Evolutionary conservation across 2,329 filamentous ascomycete genomes (phyloP), one percentile per base, ranked within the genome.

Genomic region (Intubia oerlemansii): DNA sequence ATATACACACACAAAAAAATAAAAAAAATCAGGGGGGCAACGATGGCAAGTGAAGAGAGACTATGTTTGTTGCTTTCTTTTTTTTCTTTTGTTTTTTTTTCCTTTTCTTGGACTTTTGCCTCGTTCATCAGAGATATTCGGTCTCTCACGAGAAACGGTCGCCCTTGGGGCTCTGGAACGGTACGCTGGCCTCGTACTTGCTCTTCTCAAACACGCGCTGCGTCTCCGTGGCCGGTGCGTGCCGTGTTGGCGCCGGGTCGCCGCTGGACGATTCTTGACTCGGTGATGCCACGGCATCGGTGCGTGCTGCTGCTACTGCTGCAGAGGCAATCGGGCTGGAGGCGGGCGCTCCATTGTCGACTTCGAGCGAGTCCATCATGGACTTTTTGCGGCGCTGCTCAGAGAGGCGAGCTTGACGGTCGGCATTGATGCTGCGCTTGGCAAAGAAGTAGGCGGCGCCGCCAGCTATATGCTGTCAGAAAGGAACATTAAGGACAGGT

Each of bases 381-480:
- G 62, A 63, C 54, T 63, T 73, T 54, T 75, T 72, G 41, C 67
- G 54, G 31, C 64, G 61, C 33, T 60, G 63, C 35, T 76, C 70
- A 41, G 76, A 65, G 39, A 76, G 66, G 43, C 79, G 69, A 35
- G 67, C 57, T 35, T 66, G 62, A 38, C 85, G 78, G 52, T 93
- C 82, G 41, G 78, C 78, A 48, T 93, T 92, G 63, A 98, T 91
- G 50, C 73, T 74, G 46, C 69, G 66, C 62, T 98, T 98, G 38
- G 88, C 88, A 49, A 93, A 92, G 58, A 79, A 82, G 61, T 95
- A 98, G 44, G 85, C 82, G 37, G 75, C 79, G 39, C 70, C 88
- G 45, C 85, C 88, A 40, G 84, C 81, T 82, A n/a, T n/a, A n/a
- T n/a, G n/a, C n/a, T n/a, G 18, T 35, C 11, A 3, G 25, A 21